These are phyloP conservation scores for Silene vulgaris DNA, from an alignment of 179 eudicot genomes.

Conservation along the genomic window DNA sequence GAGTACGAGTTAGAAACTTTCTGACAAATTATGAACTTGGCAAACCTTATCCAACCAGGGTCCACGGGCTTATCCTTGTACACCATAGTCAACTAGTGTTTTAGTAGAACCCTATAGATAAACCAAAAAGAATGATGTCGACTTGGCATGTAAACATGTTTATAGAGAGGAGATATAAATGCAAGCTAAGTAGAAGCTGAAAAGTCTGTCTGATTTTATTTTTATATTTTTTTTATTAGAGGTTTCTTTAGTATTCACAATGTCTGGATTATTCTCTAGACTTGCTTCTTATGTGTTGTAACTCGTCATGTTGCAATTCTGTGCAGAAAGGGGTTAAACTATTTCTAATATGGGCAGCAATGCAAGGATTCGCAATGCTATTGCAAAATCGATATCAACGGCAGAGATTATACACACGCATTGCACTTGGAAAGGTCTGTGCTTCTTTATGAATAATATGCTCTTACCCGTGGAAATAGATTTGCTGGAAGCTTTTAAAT, in stretches of 20 bases:
- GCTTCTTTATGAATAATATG: constrained; percentile 3
- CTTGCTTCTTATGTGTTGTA: constrained; percentile 7
- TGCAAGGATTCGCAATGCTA: constrained; percentile 93
- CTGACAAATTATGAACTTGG: too few species aligned
- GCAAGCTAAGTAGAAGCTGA: too few species aligned
- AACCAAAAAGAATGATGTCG: too few species aligned
- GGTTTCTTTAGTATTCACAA: not conserved
- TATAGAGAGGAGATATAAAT: too few species aligned
- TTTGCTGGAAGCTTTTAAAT: not conserved
- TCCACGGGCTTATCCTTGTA: too few species aligned
- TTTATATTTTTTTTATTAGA: not conserved
- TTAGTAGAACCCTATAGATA: too few species aligned
- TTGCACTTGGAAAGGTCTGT: constrained; percentile 90
- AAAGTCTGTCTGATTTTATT: not conserved
- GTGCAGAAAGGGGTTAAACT: constrained; percentile 79
- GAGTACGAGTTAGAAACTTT: too few species aligned
- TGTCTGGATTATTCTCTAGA: not conserved
- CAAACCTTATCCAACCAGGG: too few species aligned
- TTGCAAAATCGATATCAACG: constrained; percentile 92
- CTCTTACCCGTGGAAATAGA: not conserved
- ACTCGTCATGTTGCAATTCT: constrained; percentile 8
- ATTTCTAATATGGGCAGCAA: constrained; percentile 74
- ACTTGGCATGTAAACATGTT: too few species aligned
- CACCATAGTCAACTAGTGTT: too few species aligned
- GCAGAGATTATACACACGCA: constrained; percentile 89